These are phyloP conservation scores for Suaeda aralocaspica DNA, from an alignment of 148 eudicot species.

Conservation along the genomic window DNA sequence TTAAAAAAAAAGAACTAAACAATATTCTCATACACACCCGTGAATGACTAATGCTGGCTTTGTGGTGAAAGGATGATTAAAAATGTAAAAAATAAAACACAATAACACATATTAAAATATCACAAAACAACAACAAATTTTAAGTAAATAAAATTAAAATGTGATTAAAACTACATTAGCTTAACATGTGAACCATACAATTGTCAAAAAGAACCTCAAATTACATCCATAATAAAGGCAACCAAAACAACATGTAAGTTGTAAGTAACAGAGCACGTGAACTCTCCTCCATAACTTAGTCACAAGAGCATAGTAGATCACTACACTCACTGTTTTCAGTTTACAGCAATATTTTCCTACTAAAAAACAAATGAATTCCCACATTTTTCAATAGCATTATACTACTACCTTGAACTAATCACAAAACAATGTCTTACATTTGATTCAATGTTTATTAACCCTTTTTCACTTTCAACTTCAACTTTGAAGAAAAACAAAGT, in stretches of 20 bases:
- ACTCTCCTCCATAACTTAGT: background rate
- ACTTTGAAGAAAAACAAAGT: conserved; percentile 16
- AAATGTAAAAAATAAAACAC: background rate
- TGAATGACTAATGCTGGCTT: conserved; percentile 15
- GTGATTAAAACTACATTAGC: conserved; percentile 4
- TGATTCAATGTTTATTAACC: background rate
- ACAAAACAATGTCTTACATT: background rate
- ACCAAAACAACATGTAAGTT: background rate
- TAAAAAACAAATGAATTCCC: background rate
- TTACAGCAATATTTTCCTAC: conserved; percentile 7
- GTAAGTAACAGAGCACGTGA: conserved; percentile 31
- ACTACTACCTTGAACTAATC: background rate
- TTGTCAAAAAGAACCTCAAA: conserved; percentile 14
- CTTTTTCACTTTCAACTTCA: conserved; percentile 5
- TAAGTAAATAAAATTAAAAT: background rate
- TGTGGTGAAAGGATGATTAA: conserved; percentile 10
- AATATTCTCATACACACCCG: conserved; percentile 14
- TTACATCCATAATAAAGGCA: conserved; percentile 6
- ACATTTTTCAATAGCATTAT: background rate
- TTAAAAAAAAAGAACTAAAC: background rate
- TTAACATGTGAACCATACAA: conserved; percentile 28
- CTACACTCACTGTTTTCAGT: conserved; percentile 11
- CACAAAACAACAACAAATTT: conserved; percentile 22
- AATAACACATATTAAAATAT: conserved; percentile 2
- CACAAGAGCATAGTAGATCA: conserved; percentile 24